Base-by-base conservation (phyloP, 208 protist species). In the Tritrichomonas foetus region DNA sequence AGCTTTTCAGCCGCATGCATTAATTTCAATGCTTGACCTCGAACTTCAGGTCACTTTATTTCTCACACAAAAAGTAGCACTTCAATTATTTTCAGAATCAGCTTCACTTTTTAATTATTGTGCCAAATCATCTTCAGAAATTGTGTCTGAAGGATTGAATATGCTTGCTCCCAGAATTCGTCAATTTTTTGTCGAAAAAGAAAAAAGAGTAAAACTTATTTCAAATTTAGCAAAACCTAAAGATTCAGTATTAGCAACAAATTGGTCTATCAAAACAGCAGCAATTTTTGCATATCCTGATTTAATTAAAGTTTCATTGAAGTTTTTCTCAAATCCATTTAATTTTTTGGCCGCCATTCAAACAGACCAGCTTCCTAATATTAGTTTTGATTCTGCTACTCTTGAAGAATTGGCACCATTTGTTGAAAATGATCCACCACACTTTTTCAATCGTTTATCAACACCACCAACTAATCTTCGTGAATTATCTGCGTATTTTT, bases 211-310 rank as follows among this genome's bases (percentile, higher is more conserved):
- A 36, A 53, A 53, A 55, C 47, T 89, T 5, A 89, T 89, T 5
- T 27, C 14, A 53, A 9, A 41, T 11, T 47, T 89, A 39, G 78
- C 41, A 13, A 11, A 57, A 50, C 78, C 78, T 20, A 89, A 89
- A 49, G 47, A 89, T 39, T 89, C 78, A n/a, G n/a, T 57, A 8
- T 47, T 89, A 0, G 53, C 78, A 39, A 49, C 78, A 33, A 53
- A 27, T 9, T 89, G 78, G 78, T 44, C 47, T 39, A 57, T 89
- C 47, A 57, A 89, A 57, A 89, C 78, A 13, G 78, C 78, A 20
- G 41, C 78, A 5, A 89, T 89, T 39, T 89, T 89, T 57, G 78
- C 78, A 39, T 57, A 89, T 57, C 78, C 78, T 39, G 78, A 89
- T 57, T 57, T 89, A 30, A 57, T 89, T 57, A 47, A 89, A 61